These are phyloP conservation scores for Triticum turgidum DNA, from an alignment of 176 grass and related monocot genomes.

Conservation along the genomic window DNA sequence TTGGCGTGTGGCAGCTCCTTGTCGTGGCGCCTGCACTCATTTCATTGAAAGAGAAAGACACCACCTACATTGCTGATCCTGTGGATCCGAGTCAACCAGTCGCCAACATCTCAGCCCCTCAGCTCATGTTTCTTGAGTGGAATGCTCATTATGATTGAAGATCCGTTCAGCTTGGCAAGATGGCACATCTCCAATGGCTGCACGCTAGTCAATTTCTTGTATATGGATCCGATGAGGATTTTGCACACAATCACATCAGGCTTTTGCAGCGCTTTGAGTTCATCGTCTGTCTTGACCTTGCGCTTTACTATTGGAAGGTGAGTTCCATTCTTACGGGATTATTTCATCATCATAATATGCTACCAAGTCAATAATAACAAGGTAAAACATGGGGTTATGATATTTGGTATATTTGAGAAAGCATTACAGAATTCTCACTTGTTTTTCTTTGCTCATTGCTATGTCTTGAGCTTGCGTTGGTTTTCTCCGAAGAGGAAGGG, in stretches of 20 bases:
- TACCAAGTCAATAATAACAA: not conserved
- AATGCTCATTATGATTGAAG: not conserved
- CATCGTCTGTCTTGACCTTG: not conserved
- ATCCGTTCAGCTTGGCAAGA: slow-evolving; percentile 6
- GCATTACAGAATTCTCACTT: not conserved
- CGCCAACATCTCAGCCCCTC: not conserved
- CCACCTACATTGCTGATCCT: not conserved
- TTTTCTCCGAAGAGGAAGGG: too few relatives aligned
- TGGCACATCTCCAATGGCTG: not conserved
- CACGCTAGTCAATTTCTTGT: not conserved
- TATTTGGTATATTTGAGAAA: not conserved
- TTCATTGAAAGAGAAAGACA: not conserved
- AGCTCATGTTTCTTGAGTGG: not conserved
- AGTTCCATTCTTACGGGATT: not conserved
- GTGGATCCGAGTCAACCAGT: not conserved
- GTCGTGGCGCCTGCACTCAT: not conserved
- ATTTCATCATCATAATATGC: not conserved
- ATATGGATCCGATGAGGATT: not conserved
- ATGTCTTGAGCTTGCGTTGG: too few relatives aligned
- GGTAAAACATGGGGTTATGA: not conserved
- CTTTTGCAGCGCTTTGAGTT: slow-evolving; percentile 11
- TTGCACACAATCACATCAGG: not conserved
- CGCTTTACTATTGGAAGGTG: not conserved
- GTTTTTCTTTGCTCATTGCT: not conserved
- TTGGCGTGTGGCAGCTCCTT: not conserved